These are phyloP conservation scores for Arthrinium phaeospermum DNA, from an alignment of 2,329 filamentous ascomycete species.

Conservation along the genomic window DNA sequence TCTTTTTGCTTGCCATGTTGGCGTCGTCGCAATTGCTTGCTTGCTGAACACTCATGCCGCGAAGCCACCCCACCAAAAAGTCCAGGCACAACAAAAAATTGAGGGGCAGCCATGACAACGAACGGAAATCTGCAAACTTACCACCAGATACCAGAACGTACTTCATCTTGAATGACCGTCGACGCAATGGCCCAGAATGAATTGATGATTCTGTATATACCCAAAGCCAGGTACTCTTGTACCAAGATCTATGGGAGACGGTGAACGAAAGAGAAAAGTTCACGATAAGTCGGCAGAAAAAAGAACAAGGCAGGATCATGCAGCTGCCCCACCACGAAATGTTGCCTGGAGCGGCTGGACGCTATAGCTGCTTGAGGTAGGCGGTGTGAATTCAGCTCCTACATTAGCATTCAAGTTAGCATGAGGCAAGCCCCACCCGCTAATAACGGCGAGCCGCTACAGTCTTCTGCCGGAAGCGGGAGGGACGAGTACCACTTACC, in stretches of 20 bases:
- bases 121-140: neutral
- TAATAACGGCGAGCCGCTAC: neutral
- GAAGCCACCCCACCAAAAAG: neutral
- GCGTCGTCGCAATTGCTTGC: neutral
- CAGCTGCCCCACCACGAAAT: neutral
- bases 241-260: slow-evolving; percentile 8
- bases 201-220: slow-evolving; percentile 9
- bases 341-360: neutral
- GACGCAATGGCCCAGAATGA: slow-evolving; percentile 8
- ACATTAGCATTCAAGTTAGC: neutral
- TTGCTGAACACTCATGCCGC: neutral
- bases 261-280: slow-evolving; percentile 11
- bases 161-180: slow-evolving; percentile 22
- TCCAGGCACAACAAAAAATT: neutral
- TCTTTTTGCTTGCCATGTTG: neutral
- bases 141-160: slow-evolving; percentile 23
- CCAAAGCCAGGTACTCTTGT: slow-evolving; percentile 10
- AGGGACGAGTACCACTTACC: neutral
- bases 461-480: neutral
- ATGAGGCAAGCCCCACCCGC: neutral
- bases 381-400: neutral
- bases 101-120: neutral
- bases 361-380: neutral
- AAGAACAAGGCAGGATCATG: slow-evolving; percentile 3
- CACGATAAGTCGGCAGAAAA: neutral